These are phyloP conservation scores for Colletotrichum sp. DNA, from an alignment of 2,329 filamentous ascomycete genomes.

Conservation along the genomic window DNA sequence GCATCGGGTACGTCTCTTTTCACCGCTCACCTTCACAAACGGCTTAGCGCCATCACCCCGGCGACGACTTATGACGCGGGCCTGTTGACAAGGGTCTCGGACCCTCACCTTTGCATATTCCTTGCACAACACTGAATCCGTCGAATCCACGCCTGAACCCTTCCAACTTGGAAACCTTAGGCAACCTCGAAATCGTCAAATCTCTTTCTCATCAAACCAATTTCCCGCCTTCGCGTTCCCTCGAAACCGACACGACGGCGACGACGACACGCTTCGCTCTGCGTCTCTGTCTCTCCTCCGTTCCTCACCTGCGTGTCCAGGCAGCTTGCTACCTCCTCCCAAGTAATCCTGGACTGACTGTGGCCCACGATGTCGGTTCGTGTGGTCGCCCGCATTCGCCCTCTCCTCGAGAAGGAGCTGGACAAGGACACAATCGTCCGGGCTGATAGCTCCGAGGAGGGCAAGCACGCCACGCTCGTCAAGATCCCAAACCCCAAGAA, in stretches of 20 bases:
- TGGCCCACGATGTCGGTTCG: conserved; percentile 66
- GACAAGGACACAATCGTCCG: conserved; percentile 87
- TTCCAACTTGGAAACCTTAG: conserved; percentile 3
- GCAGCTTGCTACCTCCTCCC: background rate
- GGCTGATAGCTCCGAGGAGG: conserved; percentile 66
- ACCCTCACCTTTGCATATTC: background rate
- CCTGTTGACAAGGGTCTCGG: conserved; percentile 7
- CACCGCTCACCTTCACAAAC: background rate
- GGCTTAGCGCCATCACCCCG: background rate
- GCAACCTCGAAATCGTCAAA: background rate
- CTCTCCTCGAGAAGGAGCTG: conserved; percentile 83
- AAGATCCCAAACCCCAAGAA: conserved; percentile 96
- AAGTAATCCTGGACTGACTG: background rate
- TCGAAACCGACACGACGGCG: background rate
- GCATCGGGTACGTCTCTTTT: background rate
- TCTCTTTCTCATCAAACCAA: background rate
- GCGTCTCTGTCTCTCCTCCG: background rate
- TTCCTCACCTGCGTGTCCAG: background rate
- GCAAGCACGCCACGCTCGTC: conserved; percentile 71
- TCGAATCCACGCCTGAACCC: background rate
- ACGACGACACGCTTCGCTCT: background rate
- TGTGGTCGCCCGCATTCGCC: conserved; percentile 90
- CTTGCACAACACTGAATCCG: conserved; percentile 6
- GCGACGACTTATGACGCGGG: background rate
- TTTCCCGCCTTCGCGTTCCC: background rate